Evolutionary conservation across 2,329 filamentous ascomycete species (phyloP), one percentile per base, ranked within the genome.

Genomic region (Fusarium xyrophilum): DNA sequence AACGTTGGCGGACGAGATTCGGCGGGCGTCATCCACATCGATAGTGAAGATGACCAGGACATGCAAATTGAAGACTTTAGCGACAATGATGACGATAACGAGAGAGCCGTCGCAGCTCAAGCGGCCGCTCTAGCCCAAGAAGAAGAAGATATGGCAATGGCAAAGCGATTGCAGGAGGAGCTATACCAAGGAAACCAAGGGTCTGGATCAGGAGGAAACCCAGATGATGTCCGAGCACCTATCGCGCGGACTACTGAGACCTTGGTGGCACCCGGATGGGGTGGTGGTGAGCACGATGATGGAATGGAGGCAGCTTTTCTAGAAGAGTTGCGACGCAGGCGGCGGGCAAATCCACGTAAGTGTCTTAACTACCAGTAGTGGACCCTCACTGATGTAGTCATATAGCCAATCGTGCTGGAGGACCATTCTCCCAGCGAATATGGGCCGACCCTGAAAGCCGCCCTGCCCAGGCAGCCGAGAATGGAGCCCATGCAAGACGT

Each of bases 111-210:
- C 7, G 78, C 76, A 7, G 79, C 79, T 30, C 77, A 79, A 25
- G 81, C 78, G 2, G 79, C 76, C 7, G 76, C 76, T 3, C 79
- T 84, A 39, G 87, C 85, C 19, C 83, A 89, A 55, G 88, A 91
- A 69, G 94, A 97, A 68, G 93, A 97, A 74, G 96, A 99, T 75
- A 94, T 93, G 54, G 94, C 92, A 43, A 95, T 98, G 89, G 96
- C 96, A 10, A 88, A 94, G 77, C 88, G 92, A 60, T 79, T 99
- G 63, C 96, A 99, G 78, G 92, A 99, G 75, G 93, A 99, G 79
- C 86, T 97, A 76, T 98, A 97, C 73, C 85, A 86, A 54, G 86
- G 81, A 68, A 61, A 76, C 75, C 62, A 73, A 36, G 79, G 74
- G 11, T 75, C 76, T 39, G 82, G 65, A 27, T 63, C 69, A 25